Base-by-base conservation (phyloP, 1,284 basidiomycete species). In the Mycena citricolor region DNA sequence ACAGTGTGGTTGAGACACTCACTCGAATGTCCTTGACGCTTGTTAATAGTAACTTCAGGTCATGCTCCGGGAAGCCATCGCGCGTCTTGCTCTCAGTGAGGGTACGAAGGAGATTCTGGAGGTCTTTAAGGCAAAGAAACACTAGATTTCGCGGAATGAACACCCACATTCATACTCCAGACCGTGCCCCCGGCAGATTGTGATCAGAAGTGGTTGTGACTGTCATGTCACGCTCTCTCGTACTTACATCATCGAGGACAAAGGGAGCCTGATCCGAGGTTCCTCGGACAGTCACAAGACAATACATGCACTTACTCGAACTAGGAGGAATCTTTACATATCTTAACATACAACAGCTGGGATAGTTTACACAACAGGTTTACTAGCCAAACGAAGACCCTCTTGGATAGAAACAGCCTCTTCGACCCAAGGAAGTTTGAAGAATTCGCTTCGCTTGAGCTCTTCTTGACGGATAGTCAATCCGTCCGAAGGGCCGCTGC, bases 341-440 rank as follows among this genome's bases (percentile, higher is more conserved):
- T n/a, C n/a, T n/a, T n/a, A n/a, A n/a, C n/a, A n/a, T n/a, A n/a
- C n/a, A n/a, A n/a, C n/a, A n/a, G n/a, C n/a, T n/a, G n/a, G n/a
- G n/a, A n/a, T n/a, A n/a, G n/a, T n/a, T n/a, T n/a, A n/a, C n/a
- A n/a, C n/a, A n/a, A n/a, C n/a, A n/a, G n/a, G n/a, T n/a, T 46
- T 46, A 19, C 24, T 45, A 24, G 60, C 59, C 32, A 63, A 30
- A 37, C 66, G 52, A 30, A 64, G 26, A 11, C 66, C 65, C 35
- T 68, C 66, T 42, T 67, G 61, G 4, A 69, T 58, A 14, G 61
- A 58, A 12, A 68, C 64, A 33, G 37, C 73, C 68, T 76, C 88
- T 57, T 89, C 84, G 4, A 90, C 90, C 94, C 94, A 97, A 4
- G 90, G 86, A 54, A 94, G 70, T 45, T 77, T 74, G 75, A 95